Conservation (phyloP, 805 yeast species). For the Jamesozyma lodderae region DNA sequence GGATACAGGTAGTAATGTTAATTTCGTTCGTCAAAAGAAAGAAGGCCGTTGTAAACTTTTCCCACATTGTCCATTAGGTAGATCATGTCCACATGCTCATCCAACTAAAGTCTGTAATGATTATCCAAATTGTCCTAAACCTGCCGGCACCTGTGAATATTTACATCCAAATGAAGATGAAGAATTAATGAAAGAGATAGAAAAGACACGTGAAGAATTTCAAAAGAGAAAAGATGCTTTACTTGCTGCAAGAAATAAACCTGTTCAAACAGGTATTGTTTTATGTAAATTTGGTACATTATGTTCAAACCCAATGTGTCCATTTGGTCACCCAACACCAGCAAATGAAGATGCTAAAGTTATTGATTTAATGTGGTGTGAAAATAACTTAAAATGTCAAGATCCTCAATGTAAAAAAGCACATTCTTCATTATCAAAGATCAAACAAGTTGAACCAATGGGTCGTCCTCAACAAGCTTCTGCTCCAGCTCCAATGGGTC, state of each 20-base stretch:
- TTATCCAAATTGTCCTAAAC: constrained; percentile 69
- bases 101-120: constrained; percentile 69
- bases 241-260: constrained; percentile 29
- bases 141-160: constrained; percentile 73
- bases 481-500: constrained; percentile 6
- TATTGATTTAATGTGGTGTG: constrained; percentile 64
- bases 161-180: constrained; percentile 83
- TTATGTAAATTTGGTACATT: constrained; percentile 68
- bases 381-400: constrained; percentile 54
- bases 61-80: constrained; percentile 58
- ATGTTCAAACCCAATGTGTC: constrained; percentile 73
- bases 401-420: constrained; percentile 60
- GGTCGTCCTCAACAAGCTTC: constrained; percentile 15
- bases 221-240: constrained; percentile 35
- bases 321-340: constrained; percentile 89
- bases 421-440: constrained; percentile 67
- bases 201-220: constrained; percentile 47
- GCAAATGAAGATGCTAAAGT: constrained; percentile 69
- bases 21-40: constrained; percentile 39
- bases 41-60: constrained; percentile 60
- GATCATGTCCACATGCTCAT: constrained; percentile 67
- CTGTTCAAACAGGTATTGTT: constrained; percentile 41
- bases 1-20: constrained; percentile 16
- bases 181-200: constrained; percentile 58
- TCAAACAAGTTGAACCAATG: constrained; percentile 31